Evolutionary conservation across 495 filamentous ascomycete genomes (phyloP), one percentile per base, ranked within the genome.

Genomic region (Neurospora sublineolata): DNA sequence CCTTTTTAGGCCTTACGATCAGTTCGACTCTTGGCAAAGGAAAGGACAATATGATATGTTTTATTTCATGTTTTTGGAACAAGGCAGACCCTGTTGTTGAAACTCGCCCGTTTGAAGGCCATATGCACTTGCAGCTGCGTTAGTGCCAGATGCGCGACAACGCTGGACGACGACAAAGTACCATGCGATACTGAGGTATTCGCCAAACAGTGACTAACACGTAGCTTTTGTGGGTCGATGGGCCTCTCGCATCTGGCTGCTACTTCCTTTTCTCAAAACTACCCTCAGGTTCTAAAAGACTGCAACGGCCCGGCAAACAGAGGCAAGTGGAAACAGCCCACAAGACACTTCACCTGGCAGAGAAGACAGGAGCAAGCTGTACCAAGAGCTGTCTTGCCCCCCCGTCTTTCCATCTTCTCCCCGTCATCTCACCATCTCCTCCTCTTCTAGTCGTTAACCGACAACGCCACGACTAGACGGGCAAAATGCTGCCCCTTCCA

Each of bases 401-500:
- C 23, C 42, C n/a, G 42, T 20, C 23, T 12, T 30, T 58, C 46
- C 46, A 30, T 7, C 46, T 30, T 46, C n/a, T 46, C 42, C n/a
- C n/a, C 20, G 2, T 58, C 23, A 58, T 58, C 10, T 27, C 23
- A 14, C 23, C 0, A 23, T 58, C 46, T 30, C n/a, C n/a, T 5
- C 20, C 5, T 14, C 10, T 30, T 16, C 46, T 16, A 4, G 23
- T 27, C 6, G 23, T 27, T 23, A 12, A 58, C 46, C 1, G 12
- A 4, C 2, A 58, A 23, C 46, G 6, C 52, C 52, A 60, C 52
- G 12, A 30, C 23, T 30, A 16, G 14, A 30, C 37, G 1, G 41
- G 9, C 46, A 70, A 68, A 18, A 82, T 83, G 82, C 58, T 78
- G 14, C 79, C 80, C 7, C 33, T 67, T 12, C 79, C 75, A 64